Percentiles rank a stretch among this genome's conserved stretches.
Conservation (phyloP, 768 basidiomycete genomes). For the Jaapia argillacea region DNA sequence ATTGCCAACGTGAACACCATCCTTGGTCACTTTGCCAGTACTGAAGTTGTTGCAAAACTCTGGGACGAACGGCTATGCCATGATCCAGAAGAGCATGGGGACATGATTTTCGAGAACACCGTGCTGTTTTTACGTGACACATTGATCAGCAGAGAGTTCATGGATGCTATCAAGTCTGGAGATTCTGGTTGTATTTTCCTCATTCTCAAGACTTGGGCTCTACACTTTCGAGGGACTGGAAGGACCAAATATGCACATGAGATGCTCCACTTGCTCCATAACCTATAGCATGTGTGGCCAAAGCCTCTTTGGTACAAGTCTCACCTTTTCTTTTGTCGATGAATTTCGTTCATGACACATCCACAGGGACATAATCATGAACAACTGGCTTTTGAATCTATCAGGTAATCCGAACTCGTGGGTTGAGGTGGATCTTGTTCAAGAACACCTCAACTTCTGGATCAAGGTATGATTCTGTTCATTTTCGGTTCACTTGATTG, state of each 20-base stretch:
- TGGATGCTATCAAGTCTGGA: constrained; percentile 19
- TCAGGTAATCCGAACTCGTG: constrained; percentile 14
- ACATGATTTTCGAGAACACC: constrained; percentile 11
- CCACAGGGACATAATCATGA: constrained; percentile 15
- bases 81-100: too few species aligned
- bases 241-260: constrained; percentile 24
- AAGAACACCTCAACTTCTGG: constrained; percentile 25
- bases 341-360: neutral
- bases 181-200: too few species aligned
- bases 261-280: constrained; percentile 19
- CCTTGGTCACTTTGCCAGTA: too few species aligned
- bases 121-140: constrained; percentile 21
- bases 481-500: neutral
- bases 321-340: too few species aligned
- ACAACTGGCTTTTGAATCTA: constrained; percentile 25
- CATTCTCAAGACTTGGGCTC: constrained; percentile 17
- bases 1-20: too few species aligned
- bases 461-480: constrained; percentile 17
- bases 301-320: constrained; percentile 13
- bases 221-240: constrained; percentile 20
- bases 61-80: too few species aligned
- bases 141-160: constrained; percentile 17
- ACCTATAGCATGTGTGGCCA: constrained; percentile 17
- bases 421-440: constrained; percentile 21
- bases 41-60: too few species aligned